Evolutionary conservation across 768 basidiomycete genomes (phyloP).

Genomic region (Sporobolomyces roseus): DNA sequence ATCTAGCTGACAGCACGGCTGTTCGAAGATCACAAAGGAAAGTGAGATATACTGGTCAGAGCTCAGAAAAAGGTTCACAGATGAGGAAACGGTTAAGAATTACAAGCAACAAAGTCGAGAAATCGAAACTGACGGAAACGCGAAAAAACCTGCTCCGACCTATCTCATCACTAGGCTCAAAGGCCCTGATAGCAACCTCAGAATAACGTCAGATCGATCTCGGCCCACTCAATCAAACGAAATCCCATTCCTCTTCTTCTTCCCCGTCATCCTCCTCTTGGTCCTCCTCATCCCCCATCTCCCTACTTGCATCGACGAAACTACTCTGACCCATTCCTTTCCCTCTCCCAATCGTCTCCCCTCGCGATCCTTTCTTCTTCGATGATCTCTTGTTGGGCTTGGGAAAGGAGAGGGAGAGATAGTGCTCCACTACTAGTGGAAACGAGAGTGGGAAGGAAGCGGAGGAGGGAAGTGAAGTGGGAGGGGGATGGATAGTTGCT

Average conservation of each 20-base stretch:
- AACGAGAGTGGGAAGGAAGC: slow-evolving; percentile 22
- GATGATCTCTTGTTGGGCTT: not conserved
- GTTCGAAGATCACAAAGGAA: too few relatives aligned
- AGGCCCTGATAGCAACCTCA: too few relatives aligned
- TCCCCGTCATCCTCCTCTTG: slow-evolving; percentile 1
- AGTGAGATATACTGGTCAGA: too few relatives aligned
- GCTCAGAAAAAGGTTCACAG: too few relatives aligned
- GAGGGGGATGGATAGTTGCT: not conserved
- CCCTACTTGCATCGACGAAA: slow-evolving; percentile 4
- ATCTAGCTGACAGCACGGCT: too few relatives aligned
- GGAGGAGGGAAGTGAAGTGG: not conserved
- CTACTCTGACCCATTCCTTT: slow-evolving; percentile 8
- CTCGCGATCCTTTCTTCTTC: not conserved
- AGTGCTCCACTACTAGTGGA: not conserved
- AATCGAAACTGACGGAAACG: too few relatives aligned
- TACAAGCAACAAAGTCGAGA: slow-evolving; percentile 4
- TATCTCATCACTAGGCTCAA: too few relatives aligned
- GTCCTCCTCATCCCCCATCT: not conserved
- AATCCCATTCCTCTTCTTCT: slow-evolving; percentile 23
- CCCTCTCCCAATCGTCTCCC: not conserved
- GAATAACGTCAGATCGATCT: too few relatives aligned
- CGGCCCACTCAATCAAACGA: too few relatives aligned
- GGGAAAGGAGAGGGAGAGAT: slow-evolving; percentile 7
- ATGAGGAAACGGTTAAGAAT: too few relatives aligned
- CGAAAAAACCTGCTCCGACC: too few relatives aligned